Evolutionary conservation across 2,329 filamentous ascomycete genomes (phyloP).

Genomic region (Trichoderma sp.): DNA sequence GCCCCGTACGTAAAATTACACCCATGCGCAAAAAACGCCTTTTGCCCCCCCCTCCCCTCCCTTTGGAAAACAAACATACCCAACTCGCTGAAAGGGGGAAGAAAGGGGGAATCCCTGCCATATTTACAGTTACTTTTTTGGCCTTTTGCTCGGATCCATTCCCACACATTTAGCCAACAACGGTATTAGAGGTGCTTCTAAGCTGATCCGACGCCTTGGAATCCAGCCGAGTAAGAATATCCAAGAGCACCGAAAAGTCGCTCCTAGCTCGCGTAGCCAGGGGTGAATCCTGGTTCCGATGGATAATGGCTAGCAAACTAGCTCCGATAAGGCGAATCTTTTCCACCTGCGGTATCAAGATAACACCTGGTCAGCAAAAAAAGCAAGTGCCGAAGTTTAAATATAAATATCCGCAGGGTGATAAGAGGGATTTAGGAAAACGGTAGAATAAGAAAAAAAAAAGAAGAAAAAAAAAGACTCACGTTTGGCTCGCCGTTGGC

Average conservation of each 20-base stretch:
- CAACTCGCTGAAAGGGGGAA: neutral
- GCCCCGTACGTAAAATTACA: constrained; percentile 1
- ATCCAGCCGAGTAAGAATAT: constrained; percentile 40
- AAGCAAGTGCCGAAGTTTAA: neutral
- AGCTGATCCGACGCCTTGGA: constrained; percentile 43
- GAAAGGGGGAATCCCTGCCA: neutral
- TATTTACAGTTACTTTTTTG: constrained; percentile 3
- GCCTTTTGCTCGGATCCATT: neutral
- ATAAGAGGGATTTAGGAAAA: neutral
- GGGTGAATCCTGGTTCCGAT: constrained; percentile 37
- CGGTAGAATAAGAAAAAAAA: neutral
- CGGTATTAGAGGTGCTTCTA: constrained; percentile 25
- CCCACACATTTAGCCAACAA: constrained; percentile 14
- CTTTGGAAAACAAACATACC: neutral
- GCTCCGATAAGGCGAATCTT: constrained; percentile 40
- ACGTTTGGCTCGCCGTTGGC: constrained; percentile 41
- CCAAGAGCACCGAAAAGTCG: constrained; percentile 40
- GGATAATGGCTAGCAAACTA: constrained; percentile 38
- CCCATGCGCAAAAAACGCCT: neutral
- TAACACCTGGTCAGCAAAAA: neutral
- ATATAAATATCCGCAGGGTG: constrained; percentile 1
- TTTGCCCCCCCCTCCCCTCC: neutral
- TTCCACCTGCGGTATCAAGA: constrained; percentile 33
- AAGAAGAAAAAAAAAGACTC: constrained; percentile 18
- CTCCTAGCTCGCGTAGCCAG: constrained; percentile 37